Evolutionary conservation across 2,329 filamentous ascomycete species (phyloP), one percentile per base, ranked within the genome.

Genomic region (Metarhizium rileyi): DNA sequence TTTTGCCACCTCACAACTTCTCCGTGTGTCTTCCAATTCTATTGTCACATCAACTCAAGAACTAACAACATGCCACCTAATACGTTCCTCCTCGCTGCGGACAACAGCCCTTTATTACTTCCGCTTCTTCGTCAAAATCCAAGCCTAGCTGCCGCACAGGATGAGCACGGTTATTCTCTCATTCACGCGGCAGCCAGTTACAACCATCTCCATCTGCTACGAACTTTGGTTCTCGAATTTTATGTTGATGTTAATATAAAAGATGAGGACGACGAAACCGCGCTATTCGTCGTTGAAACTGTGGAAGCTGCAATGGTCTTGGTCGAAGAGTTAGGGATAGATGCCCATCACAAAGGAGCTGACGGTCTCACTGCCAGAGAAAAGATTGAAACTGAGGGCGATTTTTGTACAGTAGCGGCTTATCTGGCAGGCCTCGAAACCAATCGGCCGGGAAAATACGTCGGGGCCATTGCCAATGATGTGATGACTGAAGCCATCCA

Each of bases 161-260:
- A 98, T 67, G 82, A 86, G 52, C 86, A 96, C 62, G 93, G 93
- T 60, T 98, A 98, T 72, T 95, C 90, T 44, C 81, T 97, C 25
- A 73, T 97, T 45, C 93, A 98, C 68, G 93, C 93, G 47, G 89
- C 91, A 16, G 84, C 88, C 18, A 96, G 90, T 57, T 98, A 97
- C 75, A 86, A 85, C 63, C 90, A 97, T 63, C 70, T 88, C 33
- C 80, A 86, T 49, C 81, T 98, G 16, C 77, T 96, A 16, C 84
- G 86, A 52, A 68, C 80, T 0, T 77, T 98, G 5, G 75, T 95
- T 26, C 74, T 74, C 44, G 87, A 91, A 30, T 88, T 90, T 67
- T 70, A 81, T 12, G 90, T 91, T 23, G 74, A 90, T 52, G 79
- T 90, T 44, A 84, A 96, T 63, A 72, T 96, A 47, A 80, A 78